Evolutionary conservation across 306 rosid genomes (phyloP), one percentile per base, ranked within the genome.

Genomic region (Lathyrus oleraceus): DNA sequence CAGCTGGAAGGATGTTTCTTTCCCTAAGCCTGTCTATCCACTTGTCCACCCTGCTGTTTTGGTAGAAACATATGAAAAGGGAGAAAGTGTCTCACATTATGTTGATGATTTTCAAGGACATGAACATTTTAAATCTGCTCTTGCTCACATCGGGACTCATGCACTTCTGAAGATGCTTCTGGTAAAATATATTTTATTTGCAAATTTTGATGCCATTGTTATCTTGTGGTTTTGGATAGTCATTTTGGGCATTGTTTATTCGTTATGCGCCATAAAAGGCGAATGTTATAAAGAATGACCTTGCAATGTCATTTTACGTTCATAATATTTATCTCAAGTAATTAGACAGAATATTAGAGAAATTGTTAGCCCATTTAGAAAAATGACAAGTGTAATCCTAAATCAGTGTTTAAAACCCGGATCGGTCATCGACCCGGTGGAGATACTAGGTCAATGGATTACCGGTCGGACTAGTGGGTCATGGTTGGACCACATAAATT

Each of bases 81-180:
- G 99, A 73, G 99, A 94, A 78, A 78, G 97, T 70, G 99, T 94
- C 54, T 69, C 99, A 0, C 90, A 81, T 83, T 94, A 84, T 72
- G 97, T 94, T 35, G 96, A 94, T 74, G 96, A 54, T 67, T 88
- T 88, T 75, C 79, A 78, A 83, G 99, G 99, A 73, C 93, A 91
- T 39, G 87, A 87, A 23, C 84, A 87, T 43, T 54, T 86, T 73
- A 94, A 94, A 82, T 78, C 89, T 39, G 86, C 97, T 25, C 91
- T 94, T 81, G 99, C 99, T 76, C 97, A 94, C 85, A 94, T 88
- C 8, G 99, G 99, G 76, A 94, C 99, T 57, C 97, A 91, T 70
- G 99, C 99, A 61, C 97, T 94, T 66, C 62, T 94, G 83, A 94
- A 94, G 86, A 94, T 91, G 99, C 99, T 94, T 63, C 87, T 94